Evolutionary conservation across 805 yeast species (phyloP).

Genomic region (Kodamaea sagamina): DNA sequence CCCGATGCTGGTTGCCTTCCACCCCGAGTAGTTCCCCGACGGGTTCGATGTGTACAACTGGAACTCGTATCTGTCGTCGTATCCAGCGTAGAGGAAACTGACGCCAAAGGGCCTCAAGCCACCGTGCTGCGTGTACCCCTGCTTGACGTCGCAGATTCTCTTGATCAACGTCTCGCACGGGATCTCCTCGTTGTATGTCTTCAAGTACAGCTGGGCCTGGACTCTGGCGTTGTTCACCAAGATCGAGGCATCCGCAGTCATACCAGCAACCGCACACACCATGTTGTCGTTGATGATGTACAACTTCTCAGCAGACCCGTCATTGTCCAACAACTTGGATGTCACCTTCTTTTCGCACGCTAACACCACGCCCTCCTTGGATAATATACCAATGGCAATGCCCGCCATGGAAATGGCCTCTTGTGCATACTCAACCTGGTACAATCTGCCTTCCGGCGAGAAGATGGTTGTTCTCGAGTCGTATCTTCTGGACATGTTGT

Average conservation of each 20-base stretch:
- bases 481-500: slow-evolving; percentile 89
- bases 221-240: slow-evolving; percentile 85
- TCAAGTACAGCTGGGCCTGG: slow-evolving; percentile 79
- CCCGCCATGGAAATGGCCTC: slow-evolving; percentile 88
- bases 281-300: slow-evolving; percentile 80
- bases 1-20: slow-evolving; percentile 98
- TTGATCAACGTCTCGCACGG: slow-evolving; percentile 93
- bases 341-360: slow-evolving; percentile 98
- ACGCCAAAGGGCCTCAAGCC: slow-evolving; percentile 99
- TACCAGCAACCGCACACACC: slow-evolving; percentile 95
- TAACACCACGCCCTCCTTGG: slow-evolving; percentile 84
- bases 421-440: slow-evolving; percentile 95
- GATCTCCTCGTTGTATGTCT: slow-evolving; percentile 85
- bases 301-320: slow-evolving; percentile 89
- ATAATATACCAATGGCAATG: slow-evolving; percentile 75
- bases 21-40: slow-evolving; percentile 95
- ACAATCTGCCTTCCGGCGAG: slow-evolving; percentile 97
- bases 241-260: slow-evolving; percentile 95
- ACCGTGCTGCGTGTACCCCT: slow-evolving; percentile 98
- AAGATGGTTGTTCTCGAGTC: slow-evolving; percentile 98
- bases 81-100: slow-evolving; percentile 93
- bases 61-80: slow-evolving; percentile 84
- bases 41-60: slow-evolving; percentile 96
- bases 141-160: slow-evolving; percentile 88
- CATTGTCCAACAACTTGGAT: slow-evolving; percentile 89